Conservation (phyloP, 2,329 filamentous ascomycete genomes). For the Botrytis fragariae region DNA sequence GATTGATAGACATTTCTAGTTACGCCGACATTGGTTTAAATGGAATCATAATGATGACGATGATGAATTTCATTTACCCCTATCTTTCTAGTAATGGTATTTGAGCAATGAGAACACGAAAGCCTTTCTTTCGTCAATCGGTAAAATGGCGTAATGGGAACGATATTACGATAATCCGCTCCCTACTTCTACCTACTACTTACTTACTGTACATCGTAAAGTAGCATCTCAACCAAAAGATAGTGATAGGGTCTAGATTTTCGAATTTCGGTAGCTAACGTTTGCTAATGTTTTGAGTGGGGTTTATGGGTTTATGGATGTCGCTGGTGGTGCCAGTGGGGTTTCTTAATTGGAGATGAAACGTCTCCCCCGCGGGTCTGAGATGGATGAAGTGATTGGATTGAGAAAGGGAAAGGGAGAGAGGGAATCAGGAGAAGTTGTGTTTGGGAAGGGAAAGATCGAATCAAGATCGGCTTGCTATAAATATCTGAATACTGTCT, state of each 20-base stretch:
- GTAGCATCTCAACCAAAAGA: not conserved
- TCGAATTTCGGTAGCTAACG: not conserved
- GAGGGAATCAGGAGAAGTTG: not conserved
- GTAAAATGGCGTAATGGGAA: not conserved
- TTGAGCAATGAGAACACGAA: not conserved
- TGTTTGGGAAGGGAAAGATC: not conserved
- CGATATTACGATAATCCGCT: not conserved
- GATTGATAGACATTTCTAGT: not conserved
- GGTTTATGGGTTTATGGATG: not conserved
- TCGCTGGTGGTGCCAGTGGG: not conserved
- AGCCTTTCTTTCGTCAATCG: not conserved
- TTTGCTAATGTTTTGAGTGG: not conserved
- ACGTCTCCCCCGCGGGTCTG: not conserved
- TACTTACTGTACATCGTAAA: not conserved
- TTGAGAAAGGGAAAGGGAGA: not conserved
- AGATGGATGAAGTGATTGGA: not conserved
- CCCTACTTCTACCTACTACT: not conserved
- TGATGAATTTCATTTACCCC: not conserved
- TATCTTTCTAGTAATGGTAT: not conserved
- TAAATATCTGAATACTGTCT: conserved; percentile 11
- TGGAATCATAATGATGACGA: not conserved
- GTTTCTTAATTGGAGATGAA: not conserved
- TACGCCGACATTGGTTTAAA: not conserved
- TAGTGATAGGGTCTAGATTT: not conserved
- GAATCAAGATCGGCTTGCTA: conserved; percentile 1